Base-by-base conservation (phyloP, 306 rosid genomes). In the Trichosanthes truncata region DNA sequence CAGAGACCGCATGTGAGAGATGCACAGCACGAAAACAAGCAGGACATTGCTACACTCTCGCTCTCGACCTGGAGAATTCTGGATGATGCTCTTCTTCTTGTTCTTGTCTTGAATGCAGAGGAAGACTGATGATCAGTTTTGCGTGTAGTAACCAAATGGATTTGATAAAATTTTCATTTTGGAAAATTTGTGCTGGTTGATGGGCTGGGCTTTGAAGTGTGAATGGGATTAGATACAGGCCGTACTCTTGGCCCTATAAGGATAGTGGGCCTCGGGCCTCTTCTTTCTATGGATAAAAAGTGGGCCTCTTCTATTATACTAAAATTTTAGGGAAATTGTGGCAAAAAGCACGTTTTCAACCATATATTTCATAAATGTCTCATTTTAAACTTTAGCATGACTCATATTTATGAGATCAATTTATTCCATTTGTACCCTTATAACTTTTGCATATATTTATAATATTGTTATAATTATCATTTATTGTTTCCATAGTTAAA, bases 1-100 rank as follows among this genome's bases (percentile, higher is more conserved):
- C 97, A 93, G 67, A 95, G 93, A 53, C 99, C 98, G 80, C 99
- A 93, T 0, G 98, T 83, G 9, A 81, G 69, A 72, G 90, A 66
- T 7, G 87, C 78, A 77, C 91, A 89, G 84, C 97, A 95, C 21
- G 97, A 73, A 3, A 77, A 57, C 71, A 84, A 87, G 83, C 96
- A 91, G 83, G 99, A 91, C 97, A 95, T 95, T 48, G 31, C 77
- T 69, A 11, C 57, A 66, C 79, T 76, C 79, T 45, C 4, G 7
- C 33, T 8, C 76, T 13, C 31, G 61, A 75, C 26, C 78, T 29
- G 66, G 29, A 75, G 33, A 56, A 55, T 36, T 76, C 36, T 56
- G 66, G 35, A 38, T 15, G 33, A 55, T 10, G 72, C 21, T 46
- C 75, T 48, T 78, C 75, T 31, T 53, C 35, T 69, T 15, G 15